Base-by-base conservation (phyloP, 2,329 filamentous ascomycete genomes). In the Alternaria triticimaculans region DNA sequence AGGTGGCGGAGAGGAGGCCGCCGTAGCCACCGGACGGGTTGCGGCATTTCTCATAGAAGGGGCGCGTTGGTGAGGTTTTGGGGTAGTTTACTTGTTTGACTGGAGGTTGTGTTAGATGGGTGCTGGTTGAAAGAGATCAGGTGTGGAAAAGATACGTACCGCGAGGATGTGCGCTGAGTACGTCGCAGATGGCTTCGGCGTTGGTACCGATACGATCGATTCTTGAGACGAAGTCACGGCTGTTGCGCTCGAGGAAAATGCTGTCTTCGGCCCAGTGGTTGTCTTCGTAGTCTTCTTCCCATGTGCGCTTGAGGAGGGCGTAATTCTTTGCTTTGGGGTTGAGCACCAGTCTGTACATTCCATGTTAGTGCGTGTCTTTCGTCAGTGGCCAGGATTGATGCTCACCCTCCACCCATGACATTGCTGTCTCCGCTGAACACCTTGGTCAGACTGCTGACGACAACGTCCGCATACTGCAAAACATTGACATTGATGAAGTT, bases 401-500 rank as follows among this genome's bases (percentile, higher is more conserved):
- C 71, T 60, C 67, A 83, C 83, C 90, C 92, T 60, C 96, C 96
- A 62, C 94, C 96, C 95, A 98, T 98, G 70, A 99, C 96, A 79
- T 99, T 98, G 79, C 93, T 96, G 80, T 97, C 96, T 55, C 96
- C 96, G 60, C 93, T 97, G 82, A 99, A 99, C 58, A 98, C 91
- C 80, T 99, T 99, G 53, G 96, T 98, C 63, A 99, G 84, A 77
- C 93, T 97, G 84, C 93, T 97, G 60, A 97, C 95, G 6, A 98
- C 92, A 15, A 98, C 86, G 80, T 99, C 96, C 63, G 93, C 92
- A 76, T 90, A 92, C 3, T 91, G 93, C 6, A 99, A 86, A 5
- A 99, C 93, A 77, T 98, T 93, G 72, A 97, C 90, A 78, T 99
- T 99, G 76, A 96, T 89, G 78, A 97, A 97, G 60, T 96, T 99